Evolutionary conservation across 2,329 filamentous ascomycete genomes (phyloP).

Genomic region (Hymenotorrendiella dingleyae): DNA sequence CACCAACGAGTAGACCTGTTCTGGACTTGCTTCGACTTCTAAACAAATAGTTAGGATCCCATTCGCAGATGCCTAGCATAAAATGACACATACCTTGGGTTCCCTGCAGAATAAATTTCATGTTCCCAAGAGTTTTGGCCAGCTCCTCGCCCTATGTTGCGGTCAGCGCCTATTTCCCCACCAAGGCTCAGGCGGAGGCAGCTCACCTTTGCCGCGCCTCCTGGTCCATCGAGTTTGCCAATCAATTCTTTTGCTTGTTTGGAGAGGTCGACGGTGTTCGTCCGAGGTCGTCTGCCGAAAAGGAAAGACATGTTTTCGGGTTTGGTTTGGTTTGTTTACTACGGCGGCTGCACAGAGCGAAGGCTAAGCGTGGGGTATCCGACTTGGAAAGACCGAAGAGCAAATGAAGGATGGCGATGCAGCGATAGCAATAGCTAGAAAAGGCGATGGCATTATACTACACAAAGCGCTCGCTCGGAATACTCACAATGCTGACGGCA

Average conservation of each 20-base stretch:
- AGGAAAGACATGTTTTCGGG: conserved; percentile 58
- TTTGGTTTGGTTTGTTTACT: conserved; percentile 3
- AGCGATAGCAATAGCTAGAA: neutral
- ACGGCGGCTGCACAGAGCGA: neutral
- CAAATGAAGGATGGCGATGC: neutral
- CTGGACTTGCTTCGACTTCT: conserved; percentile 83
- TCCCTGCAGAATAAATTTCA: conserved; percentile 90
- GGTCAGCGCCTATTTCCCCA: conserved; percentile 17
- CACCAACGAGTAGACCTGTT: conserved; percentile 82
- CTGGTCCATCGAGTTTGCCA: conserved; percentile 52
- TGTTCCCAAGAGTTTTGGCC: conserved; percentile 76
- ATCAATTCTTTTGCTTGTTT: conserved; percentile 56
- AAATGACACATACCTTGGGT: conserved; percentile 63
- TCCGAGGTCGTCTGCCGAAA: conserved; percentile 55
- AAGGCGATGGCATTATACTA: neutral
- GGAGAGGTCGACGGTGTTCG: conserved; percentile 51
- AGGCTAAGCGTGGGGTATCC: neutral
- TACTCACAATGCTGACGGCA: too few species aligned
- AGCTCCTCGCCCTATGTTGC: conserved; percentile 70
- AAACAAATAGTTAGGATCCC: conserved; percentile 15
- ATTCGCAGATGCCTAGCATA: neutral
- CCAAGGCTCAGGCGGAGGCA: neutral
- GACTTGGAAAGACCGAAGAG: neutral
- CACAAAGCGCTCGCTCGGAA: too few species aligned
- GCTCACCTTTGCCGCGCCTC: conserved; percentile 48